Base-by-base conservation (phyloP, 805 yeast genomes). In the Babjeviella inositovora region DNA sequence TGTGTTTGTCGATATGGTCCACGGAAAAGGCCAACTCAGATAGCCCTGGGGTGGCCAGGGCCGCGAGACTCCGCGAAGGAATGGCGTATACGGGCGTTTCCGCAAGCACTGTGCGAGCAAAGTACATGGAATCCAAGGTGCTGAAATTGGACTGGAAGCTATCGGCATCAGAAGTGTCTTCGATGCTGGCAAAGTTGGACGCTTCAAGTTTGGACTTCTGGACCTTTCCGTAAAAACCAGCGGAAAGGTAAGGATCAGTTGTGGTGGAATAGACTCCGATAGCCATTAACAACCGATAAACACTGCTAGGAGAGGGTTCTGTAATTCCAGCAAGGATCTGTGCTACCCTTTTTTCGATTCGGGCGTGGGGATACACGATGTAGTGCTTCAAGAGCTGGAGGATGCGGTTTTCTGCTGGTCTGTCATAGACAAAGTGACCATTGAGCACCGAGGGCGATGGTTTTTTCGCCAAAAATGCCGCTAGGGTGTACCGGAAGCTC, bases 61-160 rank as follows among this genome's bases (percentile, higher is more conserved):
- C 7, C 7, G 7, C 17, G 8, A 14, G 8, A 7, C 6, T 15
- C 6, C 8, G 6, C 12, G 25, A 19, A 9, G 49, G 45, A 6
- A 55, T 23, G 1, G 43, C 47, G 32, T 54, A 54, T 4, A 55
- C 33, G 2, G n/a, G n/a, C n/a, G n/a, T n/a, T n/a, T n/a, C n/a
- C n/a, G n/a, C n/a, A n/a, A n/a, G n/a, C n/a, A n/a, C n/a, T n/a
- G n/a, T n/a, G n/a, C n/a, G n/a, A n/a, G n/a, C n/a, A n/a, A n/a
- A n/a, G n/a, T n/a, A n/a, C n/a, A n/a, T n/a, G n/a, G n/a, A n/a
- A n/a, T n/a, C n/a, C n/a, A n/a, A n/a, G n/a, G n/a, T n/a, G n/a
- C n/a, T n/a, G n/a, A n/a, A n/a, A n/a, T n/a, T n/a, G n/a, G n/a
- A n/a, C n/a, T n/a, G n/a, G n/a, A n/a, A n/a, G n/a, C n/a, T n/a